phyloP scores from a whole-genome alignment of 306 rosid genomes.

The Dalbergia cultrata region DNA sequence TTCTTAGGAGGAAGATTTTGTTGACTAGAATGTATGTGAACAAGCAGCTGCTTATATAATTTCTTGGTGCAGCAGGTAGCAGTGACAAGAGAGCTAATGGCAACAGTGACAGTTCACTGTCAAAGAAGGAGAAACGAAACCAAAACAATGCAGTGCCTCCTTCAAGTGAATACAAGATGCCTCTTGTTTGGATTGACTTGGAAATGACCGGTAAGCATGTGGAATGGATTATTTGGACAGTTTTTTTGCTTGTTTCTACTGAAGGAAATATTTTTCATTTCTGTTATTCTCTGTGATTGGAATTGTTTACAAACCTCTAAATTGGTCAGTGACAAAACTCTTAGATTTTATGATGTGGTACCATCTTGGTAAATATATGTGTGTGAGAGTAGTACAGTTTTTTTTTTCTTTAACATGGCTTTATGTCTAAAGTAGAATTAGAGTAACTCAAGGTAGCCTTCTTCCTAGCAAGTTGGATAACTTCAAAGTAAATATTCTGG shows the following conservation, averaged over 20 bases:
- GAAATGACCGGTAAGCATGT: constrained; percentile 91
- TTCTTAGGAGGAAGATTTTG: constrained; percentile 24
- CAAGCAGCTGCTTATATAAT: constrained; percentile 22
- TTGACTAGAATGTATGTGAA: constrained; percentile 25
- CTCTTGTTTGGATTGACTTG: constrained; percentile 98
- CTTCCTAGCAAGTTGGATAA: constrained; percentile 14
- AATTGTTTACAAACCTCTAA: constrained; percentile 13
- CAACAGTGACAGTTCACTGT: constrained; percentile 30
- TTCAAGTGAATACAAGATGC: constrained; percentile 67
- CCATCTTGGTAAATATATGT: constrained; percentile 14
- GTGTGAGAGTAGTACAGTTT: constrained; percentile 8
- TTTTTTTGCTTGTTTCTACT: constrained; percentile 11
- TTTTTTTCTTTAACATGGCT: constrained; percentile 29
- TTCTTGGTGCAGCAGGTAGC: constrained; percentile 70
- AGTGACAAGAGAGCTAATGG: constrained; percentile 52
- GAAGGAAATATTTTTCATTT: constrained; percentile 12
- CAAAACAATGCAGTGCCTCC: constrained; percentile 34
- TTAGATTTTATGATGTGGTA: not conserved
- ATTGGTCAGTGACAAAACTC: constrained; percentile 3
- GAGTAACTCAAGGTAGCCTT: constrained; percentile 29
- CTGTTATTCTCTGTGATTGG: not conserved
- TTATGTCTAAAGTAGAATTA: constrained; percentile 20
- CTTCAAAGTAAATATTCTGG: constrained; percentile 1
- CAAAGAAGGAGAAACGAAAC: constrained; percentile 46
- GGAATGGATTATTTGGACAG: constrained; percentile 17